Evolutionary conservation across 345 rosid genomes (phyloP), one percentile per base, ranked within the genome.

Genomic region (Laguncularia racemosa): DNA sequence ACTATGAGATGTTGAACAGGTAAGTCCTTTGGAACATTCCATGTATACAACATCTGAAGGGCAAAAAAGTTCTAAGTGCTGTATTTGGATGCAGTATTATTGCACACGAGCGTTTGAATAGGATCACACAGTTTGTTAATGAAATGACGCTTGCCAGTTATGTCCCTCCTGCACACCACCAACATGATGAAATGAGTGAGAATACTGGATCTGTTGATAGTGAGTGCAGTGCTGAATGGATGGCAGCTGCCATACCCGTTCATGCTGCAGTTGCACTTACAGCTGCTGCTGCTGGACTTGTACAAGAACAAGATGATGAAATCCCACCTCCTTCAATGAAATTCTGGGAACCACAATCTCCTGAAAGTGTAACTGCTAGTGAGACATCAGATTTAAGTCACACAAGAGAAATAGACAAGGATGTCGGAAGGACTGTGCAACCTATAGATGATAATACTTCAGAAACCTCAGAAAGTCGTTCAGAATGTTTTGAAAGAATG

Each of bases 1-100:
- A 93, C 82, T 89, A 77, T 62, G 97, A 86, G 83, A 82, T 89
- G 95, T 69, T 93, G 66, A 89, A 89, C 89, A 87, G 99, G 99
- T 92, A 20, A 68, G 48, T 44, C 5, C 63, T 57, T 15, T 44
- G 40, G 40, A 33, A 33, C 40, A 33, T 33, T 33, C 40, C 7
- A 2, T 33, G 7, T 33, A 33, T 33, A 33, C 40, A 33, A 33
- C 7, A 33, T 33, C 40, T 9, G 7, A 33, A 33, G 40, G 40
- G 16, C n/a, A 3, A 16, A 50, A 50, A 16, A 8, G 21, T 64
- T 23, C 2, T 19, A 48, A 54, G 73, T 65, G 43, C 67, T 49
- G 72, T 69, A 45, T 65, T 65, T 73, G 71, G 69, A 59, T 84
- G 91, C 89, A 93, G 99, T 62, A 86, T 93, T 68, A 80, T 89